Conservation (phyloP, 2,329 filamentous ascomycete genomes). For the Knufia fluminis region DNA sequence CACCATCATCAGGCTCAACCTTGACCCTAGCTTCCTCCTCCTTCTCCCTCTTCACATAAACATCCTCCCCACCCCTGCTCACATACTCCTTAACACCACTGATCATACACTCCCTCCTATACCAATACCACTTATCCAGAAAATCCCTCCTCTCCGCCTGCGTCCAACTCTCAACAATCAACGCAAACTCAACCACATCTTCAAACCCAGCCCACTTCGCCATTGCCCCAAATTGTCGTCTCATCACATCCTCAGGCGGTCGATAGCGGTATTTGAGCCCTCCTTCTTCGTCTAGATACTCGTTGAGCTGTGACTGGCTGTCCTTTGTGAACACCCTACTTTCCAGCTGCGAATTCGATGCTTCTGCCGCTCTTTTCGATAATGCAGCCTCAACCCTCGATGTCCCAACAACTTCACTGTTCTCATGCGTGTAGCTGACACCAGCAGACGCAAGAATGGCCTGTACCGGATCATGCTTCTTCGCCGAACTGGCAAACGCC, state of each 20-base stretch:
- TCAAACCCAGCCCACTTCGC: slow-evolving; percentile 65
- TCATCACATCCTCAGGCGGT: slow-evolving; percentile 64
- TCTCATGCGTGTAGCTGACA: slow-evolving; percentile 92
- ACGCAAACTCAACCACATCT: slow-evolving; percentile 71
- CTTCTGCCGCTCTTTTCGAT: slow-evolving; percentile 60
- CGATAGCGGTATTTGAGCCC: slow-evolving; percentile 52
- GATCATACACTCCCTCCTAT: neutral
- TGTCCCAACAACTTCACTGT: slow-evolving; percentile 86
- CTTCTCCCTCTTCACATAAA: neutral
- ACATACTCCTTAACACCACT: slow-evolving; percentile 3
- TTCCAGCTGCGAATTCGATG: slow-evolving; percentile 17
- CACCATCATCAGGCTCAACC: neutral
- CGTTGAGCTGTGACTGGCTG: slow-evolving; percentile 11
- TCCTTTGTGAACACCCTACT: slow-evolving; percentile 19
- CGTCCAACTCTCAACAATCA: slow-evolving; percentile 84
- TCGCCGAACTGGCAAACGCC: slow-evolving; percentile 25
- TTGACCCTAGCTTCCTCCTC: neutral
- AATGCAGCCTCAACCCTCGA: slow-evolving; percentile 85
- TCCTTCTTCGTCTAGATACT: slow-evolving; percentile 25
- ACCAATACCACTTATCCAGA: slow-evolving; percentile 67
- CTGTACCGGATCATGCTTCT: slow-evolving; percentile 64
- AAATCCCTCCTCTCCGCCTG: slow-evolving; percentile 70
- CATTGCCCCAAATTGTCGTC: slow-evolving; percentile 86
- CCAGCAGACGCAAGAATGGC: slow-evolving; percentile 82
- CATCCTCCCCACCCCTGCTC: neutral